Evolutionary conservation across 176 grass and related monocot genomes (phyloP), one percentile per base, ranked within the genome.

Genomic region (Secale cereale): DNA sequence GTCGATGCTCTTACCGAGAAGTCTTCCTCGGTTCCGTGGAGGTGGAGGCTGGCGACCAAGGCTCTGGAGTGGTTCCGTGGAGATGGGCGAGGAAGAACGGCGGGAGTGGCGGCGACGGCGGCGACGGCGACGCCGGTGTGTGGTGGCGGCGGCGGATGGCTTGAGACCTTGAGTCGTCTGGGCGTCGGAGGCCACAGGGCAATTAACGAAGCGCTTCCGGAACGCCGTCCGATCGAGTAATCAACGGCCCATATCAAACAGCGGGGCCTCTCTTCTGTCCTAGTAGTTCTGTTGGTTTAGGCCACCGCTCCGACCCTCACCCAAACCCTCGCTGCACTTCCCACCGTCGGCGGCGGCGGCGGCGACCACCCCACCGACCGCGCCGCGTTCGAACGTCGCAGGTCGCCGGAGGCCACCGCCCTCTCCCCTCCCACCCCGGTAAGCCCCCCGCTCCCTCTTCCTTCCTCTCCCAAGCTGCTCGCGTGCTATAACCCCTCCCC

Each of bases 281-380:
- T 7, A 23, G 11, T 10, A 23, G 69, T 40, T 20, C 14, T 25
- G 31, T 37, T 10, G 26, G 61, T 64, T 74, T 77, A 17, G 61
- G 79, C 62, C 63, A 33, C 50, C 32, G 0, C 6, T 50, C 50
- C 50, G 36, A 78, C 73, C 28, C 63, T 35, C 46, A 27, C 26
- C 54, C 37, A 62, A 62, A 45, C 52, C 54, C 81, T 41, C 72
- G 32, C 19, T 72, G 25, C 62, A 14, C 73, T 29, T 63, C 40
- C 52, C 39, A 52, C 39, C 54, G 74, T 22, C 74, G 80, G 64
- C 86, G 73, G 86, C 80, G 64, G 46, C 71, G 40, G 28, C 31
- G 52, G 26, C 70, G 35, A 37, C 64, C 27, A 41, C 17, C 62
- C 14, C 27, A 16, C 62, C 67, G 33, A 17, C 43, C 43, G 28